Evolutionary conservation across 2,329 filamentous ascomycete species (phyloP), one percentile per base, ranked within the genome.

Genomic region (Didymella exigua): DNA sequence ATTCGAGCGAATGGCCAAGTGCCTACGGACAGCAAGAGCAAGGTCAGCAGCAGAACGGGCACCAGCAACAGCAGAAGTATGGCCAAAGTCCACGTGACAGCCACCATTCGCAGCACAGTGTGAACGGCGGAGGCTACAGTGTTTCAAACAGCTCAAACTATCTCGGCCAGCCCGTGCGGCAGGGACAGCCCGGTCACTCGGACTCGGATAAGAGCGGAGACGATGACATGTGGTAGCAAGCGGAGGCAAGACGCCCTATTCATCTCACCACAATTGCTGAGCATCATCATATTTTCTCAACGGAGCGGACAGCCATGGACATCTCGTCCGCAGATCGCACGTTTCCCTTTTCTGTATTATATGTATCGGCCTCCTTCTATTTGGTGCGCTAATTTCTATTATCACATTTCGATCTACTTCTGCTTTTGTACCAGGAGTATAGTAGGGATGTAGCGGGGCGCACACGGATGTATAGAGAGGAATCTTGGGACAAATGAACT

Each of bases 211-310:
- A 63, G 26, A 65, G 69, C 48, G 69, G 53, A 23, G 65, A 74
- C 29, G 71, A 75, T 43, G 73, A 76, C 13, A 76, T 76, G 74
- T 76, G 74, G 74, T 76, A 65, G 54, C 30, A 13, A 18, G 8
- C 11, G 30, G n/a, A 19, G 13, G 33, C 26, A 40, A 10, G 8
- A 14, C 16, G 9, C 19, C n/a, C 5, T 31, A 31, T 33, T 13
- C 38, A 36, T 23, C 16, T n/a, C 5, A 31, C 24, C 18, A 34
- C 34, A n/a, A 29, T 30, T 37, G 36, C 34, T 31, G 43, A 37
- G 30, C 50, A 53, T 13, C 30, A 48, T 8, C 13, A 16, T 44
- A 37, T 13, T 16, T 48, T 44, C 50, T 54, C 38, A 16, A 33
- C 50, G 38, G 37, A 54, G 50, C 50, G 33, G 31, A 53, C 24